Evolutionary conservation across 2,329 filamentous ascomycete genomes (phyloP).

Genomic region (Stylonectria norvegica): DNA sequence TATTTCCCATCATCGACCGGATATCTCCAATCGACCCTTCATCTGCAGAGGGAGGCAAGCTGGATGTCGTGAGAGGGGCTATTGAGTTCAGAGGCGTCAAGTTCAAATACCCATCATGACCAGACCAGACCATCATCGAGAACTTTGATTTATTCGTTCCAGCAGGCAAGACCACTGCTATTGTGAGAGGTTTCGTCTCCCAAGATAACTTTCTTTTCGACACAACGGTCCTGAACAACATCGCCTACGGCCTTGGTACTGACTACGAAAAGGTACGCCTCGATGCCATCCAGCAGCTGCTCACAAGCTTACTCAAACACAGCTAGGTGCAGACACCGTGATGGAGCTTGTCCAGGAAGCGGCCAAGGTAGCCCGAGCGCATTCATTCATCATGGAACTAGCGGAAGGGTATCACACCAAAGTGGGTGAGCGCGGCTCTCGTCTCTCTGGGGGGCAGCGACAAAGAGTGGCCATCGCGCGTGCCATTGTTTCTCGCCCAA

Average conservation of each 20-base stretch:
- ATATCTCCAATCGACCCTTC: constrained; percentile 39
- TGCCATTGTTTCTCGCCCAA: constrained; percentile 20
- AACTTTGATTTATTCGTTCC: constrained; percentile 37
- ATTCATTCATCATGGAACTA: constrained; percentile 14
- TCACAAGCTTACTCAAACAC: no score
- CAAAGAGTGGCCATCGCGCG: constrained; percentile 15
- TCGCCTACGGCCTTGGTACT: constrained; percentile 33
- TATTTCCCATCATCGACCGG: constrained; percentile 81
- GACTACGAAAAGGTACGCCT: not conserved
- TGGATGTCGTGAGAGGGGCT: constrained; percentile 27
- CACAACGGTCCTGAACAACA: constrained; percentile 41
- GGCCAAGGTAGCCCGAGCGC: constrained; percentile 9
- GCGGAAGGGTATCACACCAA: constrained; percentile 12
- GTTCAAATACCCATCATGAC: constrained; percentile 51
- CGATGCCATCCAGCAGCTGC: no score
- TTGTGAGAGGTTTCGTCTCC: constrained; percentile 48
- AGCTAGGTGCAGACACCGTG: not conserved
- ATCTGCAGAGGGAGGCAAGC: constrained; percentile 27
- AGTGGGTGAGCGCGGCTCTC: constrained; percentile 9
- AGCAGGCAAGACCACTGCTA: constrained; percentile 43
- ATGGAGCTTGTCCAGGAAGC: constrained; percentile 5
- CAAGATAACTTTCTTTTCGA: constrained; percentile 49
- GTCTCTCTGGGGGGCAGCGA: constrained; percentile 14
- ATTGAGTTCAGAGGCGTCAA: constrained; percentile 42
- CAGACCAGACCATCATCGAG: constrained; percentile 38